Percentiles rank a stretch among this genome's conserved stretches.
These are phyloP conservation scores for Endoconidiophora laricicola DNA, from an alignment of 2,329 filamentous ascomycete species.

Conservation along the genomic window DNA sequence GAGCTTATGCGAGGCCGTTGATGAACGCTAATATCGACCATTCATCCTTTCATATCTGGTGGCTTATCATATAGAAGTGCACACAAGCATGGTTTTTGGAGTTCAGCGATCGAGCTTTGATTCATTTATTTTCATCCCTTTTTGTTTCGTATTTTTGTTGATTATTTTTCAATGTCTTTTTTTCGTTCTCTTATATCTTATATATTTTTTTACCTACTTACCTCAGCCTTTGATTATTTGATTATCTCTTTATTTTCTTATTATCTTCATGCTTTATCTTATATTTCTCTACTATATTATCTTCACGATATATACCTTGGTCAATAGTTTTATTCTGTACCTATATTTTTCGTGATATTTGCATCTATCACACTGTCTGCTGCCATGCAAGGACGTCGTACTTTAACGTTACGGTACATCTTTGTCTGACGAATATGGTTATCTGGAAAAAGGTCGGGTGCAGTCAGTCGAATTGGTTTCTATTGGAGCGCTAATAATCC, in stretches of 20 bases:
- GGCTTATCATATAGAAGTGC: neutral
- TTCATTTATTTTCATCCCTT: neutral
- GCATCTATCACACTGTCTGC: too few relatives aligned
- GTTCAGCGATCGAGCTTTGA: neutral
- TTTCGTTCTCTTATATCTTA: neutral
- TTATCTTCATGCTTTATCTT: neutral
- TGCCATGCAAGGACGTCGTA: too few relatives aligned
- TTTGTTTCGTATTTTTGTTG: neutral
- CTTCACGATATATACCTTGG: too few relatives aligned
- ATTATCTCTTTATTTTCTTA: neutral
- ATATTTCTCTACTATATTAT: neutral
- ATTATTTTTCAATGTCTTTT: constrained; percentile 3
- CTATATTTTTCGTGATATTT: too few relatives aligned
- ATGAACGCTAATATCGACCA: neutral
- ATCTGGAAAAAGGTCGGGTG: too few relatives aligned
- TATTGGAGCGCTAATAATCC: too few relatives aligned
- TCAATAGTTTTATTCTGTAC: too few relatives aligned
- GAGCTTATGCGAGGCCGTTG: constrained; percentile 16
- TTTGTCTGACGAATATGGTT: too few relatives aligned
- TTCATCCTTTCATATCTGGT: constrained; percentile 2
- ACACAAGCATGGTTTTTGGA: constrained; percentile 2
- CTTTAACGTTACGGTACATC: too few relatives aligned
- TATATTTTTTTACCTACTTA: neutral
- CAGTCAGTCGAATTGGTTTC: too few relatives aligned
- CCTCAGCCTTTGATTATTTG: neutral